These are phyloP conservation scores for Geranium rotundifolium DNA, from an alignment of 345 rosid species.

Conservation along the genomic window DNA sequence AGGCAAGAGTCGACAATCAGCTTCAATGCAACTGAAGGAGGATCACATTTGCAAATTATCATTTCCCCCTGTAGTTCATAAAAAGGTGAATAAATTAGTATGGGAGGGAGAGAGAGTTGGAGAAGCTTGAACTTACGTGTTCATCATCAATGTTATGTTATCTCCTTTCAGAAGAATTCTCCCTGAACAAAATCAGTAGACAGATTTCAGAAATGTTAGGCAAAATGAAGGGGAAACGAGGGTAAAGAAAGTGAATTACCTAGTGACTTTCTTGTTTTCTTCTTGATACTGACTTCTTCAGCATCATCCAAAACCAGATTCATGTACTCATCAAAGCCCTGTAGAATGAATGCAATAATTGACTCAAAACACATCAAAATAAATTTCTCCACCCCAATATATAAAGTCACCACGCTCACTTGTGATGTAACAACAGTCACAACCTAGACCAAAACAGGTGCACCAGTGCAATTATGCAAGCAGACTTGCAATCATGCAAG, in stretches of 20 bases:
- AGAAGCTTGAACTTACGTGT: constrained; percentile 36
- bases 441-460: neutral
- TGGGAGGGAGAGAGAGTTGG: neutral
- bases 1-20: neutral
- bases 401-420: too few species aligned
- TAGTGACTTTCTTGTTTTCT: constrained; percentile 67
- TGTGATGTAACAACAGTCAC: neutral
- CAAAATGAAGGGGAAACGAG: neutral
- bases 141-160: constrained; percentile 92
- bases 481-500: neutral
- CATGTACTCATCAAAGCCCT: constrained; percentile 99
- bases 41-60: constrained; percentile 13
- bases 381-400: too few species aligned
- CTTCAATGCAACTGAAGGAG: neutral
- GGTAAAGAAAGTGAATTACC: constrained; percentile 26
- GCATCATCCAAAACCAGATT: constrained; percentile 93
- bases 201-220: neutral
- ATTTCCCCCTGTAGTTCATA: constrained; percentile 39
- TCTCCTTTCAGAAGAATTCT: constrained; percentile 87
- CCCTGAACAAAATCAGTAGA: constrained; percentile 35
- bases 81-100: neutral
- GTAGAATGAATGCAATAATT: constrained; percentile 7
- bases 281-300: constrained; percentile 86
- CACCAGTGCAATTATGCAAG: neutral
- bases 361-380: neutral